phyloP scores from a whole-genome alignment of 495 filamentous ascomycete genomes.

The Aspergillus avenaceus region DNA sequence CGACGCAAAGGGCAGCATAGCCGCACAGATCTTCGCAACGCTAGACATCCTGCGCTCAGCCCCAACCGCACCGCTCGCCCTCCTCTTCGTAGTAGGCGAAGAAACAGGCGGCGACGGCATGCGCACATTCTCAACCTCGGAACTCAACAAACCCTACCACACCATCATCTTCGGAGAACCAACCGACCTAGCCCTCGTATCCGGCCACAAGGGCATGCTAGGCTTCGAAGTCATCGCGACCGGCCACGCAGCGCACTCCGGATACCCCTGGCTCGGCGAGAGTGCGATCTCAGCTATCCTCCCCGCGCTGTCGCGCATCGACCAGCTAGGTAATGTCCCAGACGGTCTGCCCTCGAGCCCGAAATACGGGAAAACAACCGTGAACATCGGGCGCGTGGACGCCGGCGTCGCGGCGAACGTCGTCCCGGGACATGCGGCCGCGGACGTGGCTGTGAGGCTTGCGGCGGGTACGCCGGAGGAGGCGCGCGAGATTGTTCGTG shows the following conservation, averaged over 20 bases:
- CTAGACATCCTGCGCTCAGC: constrained; percentile 51
- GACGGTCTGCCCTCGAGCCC: constrained; percentile 65
- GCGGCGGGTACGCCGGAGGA: constrained; percentile 63
- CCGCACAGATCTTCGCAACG: constrained; percentile 68
- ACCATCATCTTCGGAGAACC: constrained; percentile 88
- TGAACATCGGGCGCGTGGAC: constrained; percentile 75
- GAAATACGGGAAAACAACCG: constrained; percentile 78
- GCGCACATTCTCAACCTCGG: constrained; percentile 47
- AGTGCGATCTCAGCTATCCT: constrained; percentile 74
- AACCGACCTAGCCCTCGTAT: constrained; percentile 78
- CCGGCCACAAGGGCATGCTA: constrained; percentile 84
- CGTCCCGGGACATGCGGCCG: constrained; percentile 67
- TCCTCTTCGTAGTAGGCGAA: constrained; percentile 90
- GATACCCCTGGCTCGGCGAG: constrained; percentile 82
- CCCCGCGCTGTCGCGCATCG: constrained; percentile 58
- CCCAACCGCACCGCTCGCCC: constrained; percentile 50
- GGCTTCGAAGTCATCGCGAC: constrained; percentile 57
- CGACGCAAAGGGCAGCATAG: constrained; percentile 87
- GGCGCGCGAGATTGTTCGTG: constrained; percentile 46
- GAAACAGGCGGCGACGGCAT: constrained; percentile 84
- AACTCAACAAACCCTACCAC: constrained; percentile 44
- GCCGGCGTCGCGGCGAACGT: constrained; percentile 90
- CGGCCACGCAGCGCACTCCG: constrained; percentile 81
- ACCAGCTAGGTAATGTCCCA: constrained; percentile 47
- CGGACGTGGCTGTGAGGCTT: constrained; percentile 65